A percentile compares a stretch with the other conserved stretches of the same genome.
Conservation (phyloP, 176 grass and related monocot genomes). For the Triticum dicoccoides region DNA sequence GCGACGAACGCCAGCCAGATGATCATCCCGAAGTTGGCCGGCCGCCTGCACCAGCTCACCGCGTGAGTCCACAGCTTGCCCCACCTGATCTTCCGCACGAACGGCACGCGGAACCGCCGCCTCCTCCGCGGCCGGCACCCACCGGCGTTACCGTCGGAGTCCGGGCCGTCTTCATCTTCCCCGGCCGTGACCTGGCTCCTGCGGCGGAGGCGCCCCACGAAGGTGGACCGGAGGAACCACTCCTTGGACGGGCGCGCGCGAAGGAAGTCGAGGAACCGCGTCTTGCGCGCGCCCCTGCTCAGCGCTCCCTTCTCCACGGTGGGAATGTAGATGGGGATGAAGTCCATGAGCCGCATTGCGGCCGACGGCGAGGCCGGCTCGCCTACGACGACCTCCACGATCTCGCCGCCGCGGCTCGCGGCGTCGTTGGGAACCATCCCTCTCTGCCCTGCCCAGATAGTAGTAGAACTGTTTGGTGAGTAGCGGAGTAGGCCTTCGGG, state of each 20-base stretch:
- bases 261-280: conserved; percentile 80
- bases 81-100: conserved; percentile 71
- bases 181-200: not conserved
- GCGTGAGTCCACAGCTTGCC: conserved; percentile 44
- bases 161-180: not conserved
- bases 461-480: not conserved
- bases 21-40: conserved; percentile 73
- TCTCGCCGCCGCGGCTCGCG: conserved; percentile 18
- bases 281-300: conserved; percentile 26
- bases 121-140: not conserved
- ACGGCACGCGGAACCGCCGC: conserved; percentile 71
- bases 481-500: not conserved
- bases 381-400: conserved; percentile 26
- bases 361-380: conserved; percentile 16
- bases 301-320: conserved; percentile 46
- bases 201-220: conserved; percentile 57
- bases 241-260: conserved; percentile 73
- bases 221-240: conserved; percentile 62
- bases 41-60: conserved; percentile 74
- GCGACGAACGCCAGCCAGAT: conserved; percentile 67
- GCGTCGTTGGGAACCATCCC: conserved; percentile 33
- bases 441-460: not conserved
- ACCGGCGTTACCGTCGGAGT: not conserved
- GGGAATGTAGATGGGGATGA: conserved; percentile 78
- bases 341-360: conserved; percentile 51